These are phyloP conservation scores for Oxytropis ochrocephala DNA, from an alignment of 306 rosid species.

Conservation along the genomic window DNA sequence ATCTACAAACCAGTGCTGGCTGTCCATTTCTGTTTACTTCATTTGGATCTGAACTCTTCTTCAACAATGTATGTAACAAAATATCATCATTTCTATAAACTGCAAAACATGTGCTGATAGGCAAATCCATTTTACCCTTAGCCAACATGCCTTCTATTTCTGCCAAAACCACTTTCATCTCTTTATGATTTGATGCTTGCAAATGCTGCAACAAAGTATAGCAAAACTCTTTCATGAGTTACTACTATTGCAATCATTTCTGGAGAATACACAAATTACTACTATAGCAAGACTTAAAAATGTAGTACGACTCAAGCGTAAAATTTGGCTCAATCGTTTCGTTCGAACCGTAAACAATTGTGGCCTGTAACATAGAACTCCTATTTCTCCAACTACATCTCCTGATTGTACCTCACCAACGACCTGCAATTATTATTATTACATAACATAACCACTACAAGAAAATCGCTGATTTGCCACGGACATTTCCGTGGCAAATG, in stretches of 20 bases:
- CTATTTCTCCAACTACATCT: slow-evolving; percentile 62
- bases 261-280: neutral
- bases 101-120: slow-evolving; percentile 61
- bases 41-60: slow-evolving; percentile 57
- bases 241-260: neutral
- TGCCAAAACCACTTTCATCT: slow-evolving; percentile 39
- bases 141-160: slow-evolving; percentile 55
- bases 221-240: neutral
- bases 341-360: slow-evolving; percentile 64
- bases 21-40: slow-evolving; percentile 47
- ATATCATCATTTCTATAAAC: slow-evolving; percentile 37
- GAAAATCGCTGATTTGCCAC: no score
- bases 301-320: slow-evolving; percentile 55
- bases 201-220: slow-evolving; percentile 39
- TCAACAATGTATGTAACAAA: slow-evolving; percentile 46
- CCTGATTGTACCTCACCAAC: slow-evolving; percentile 46
- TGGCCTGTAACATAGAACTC: slow-evolving; percentile 75
- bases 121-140: slow-evolving; percentile 51
- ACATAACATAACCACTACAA: no score
- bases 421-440: slow-evolving; percentile 45
- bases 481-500: no score
- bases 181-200: slow-evolving; percentile 28
- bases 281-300: slow-evolving; percentile 40
- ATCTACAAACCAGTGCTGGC: slow-evolving; percentile 53
- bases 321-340: slow-evolving; percentile 59